These are phyloP conservation scores for Glycine soja DNA, from an alignment of 306 rosid species.

Conservation along the genomic window DNA sequence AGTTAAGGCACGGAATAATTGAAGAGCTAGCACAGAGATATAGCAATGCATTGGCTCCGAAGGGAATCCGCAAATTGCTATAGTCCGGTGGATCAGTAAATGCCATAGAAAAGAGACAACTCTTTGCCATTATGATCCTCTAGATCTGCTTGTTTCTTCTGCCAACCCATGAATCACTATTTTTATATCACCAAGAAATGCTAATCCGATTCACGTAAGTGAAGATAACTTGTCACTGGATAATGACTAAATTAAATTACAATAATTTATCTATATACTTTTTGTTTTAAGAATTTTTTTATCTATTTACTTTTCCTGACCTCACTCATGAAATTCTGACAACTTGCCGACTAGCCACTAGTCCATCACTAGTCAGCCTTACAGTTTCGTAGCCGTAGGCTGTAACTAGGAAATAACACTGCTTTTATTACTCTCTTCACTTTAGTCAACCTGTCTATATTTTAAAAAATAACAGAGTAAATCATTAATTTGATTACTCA, in stretches of 20 bases:
- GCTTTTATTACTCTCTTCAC: background rate
- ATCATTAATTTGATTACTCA: no score
- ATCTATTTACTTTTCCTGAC: background rate
- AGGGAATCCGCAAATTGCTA: slow-evolving; percentile 4
- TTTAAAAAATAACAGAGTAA: background rate
- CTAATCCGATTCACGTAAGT: background rate
- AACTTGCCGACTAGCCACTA: no score
- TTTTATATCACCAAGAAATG: background rate
- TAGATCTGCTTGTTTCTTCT: no score
- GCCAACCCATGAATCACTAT: no score
- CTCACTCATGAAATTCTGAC: no score
- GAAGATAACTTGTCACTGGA: background rate
- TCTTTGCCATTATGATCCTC: no score
- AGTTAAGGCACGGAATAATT: background rate
- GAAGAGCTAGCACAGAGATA: background rate
- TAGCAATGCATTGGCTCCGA: background rate
- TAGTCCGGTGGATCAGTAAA: background rate
- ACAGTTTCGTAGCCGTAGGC: background rate
- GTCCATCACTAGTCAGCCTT: background rate
- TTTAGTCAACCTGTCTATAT: background rate
- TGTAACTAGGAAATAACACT: background rate
- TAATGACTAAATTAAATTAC: background rate
- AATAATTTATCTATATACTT: background rate
- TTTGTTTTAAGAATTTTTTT: no score
- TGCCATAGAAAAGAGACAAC: background rate